phyloP scores from a whole-genome alignment of 2,329 filamentous ascomycete genomes.

The Fusarium multiceps region DNA sequence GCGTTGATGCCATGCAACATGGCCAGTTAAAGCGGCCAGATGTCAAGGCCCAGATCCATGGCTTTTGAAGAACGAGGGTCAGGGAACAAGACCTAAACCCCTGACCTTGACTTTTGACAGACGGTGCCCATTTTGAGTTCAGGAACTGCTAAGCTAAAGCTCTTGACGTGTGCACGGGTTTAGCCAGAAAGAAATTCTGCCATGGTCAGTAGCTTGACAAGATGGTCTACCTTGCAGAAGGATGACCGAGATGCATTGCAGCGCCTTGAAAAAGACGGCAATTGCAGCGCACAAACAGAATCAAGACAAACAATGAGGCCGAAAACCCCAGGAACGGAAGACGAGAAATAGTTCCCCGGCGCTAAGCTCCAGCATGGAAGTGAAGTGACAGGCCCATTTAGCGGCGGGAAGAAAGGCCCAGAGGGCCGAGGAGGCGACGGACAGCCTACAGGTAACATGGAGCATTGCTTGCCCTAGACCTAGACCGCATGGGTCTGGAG shows the following conservation, averaged over 20 bases:
- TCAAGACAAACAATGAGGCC: constrained; percentile 18
- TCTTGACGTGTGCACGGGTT: background rate
- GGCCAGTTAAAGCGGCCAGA: constrained; percentile 15
- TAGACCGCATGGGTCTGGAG: constrained; percentile 18
- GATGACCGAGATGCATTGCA: background rate
- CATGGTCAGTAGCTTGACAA: background rate
- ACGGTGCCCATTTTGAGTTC: constrained; percentile 19
- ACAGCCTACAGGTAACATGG: background rate
- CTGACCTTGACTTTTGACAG: constrained; percentile 14
- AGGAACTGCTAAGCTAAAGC: constrained; percentile 12
- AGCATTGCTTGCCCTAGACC: constrained; percentile 2
- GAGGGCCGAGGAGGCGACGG: constrained; percentile 31
- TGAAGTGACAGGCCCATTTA: constrained; percentile 35
- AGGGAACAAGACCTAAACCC: constrained; percentile 15
- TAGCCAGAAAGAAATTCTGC: background rate
- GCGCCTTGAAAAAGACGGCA: constrained; percentile 1
- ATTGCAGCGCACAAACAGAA: constrained; percentile 11
- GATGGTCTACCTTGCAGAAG: constrained; percentile 15
- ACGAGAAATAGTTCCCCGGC: constrained; percentile 33
- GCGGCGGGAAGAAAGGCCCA: constrained; percentile 37
- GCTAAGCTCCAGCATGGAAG: constrained; percentile 22
- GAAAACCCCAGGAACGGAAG: constrained; percentile 24
- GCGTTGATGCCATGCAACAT: constrained; percentile 35
- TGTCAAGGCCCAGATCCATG: constrained; percentile 27
- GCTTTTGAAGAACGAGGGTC: constrained; percentile 1